A percentile compares a stretch with the other conserved stretches of the same genome.
Evolutionary conservation across 2,329 filamentous ascomycete genomes (phyloP).

Genomic region (Curvularia hawaiiensis): DNA sequence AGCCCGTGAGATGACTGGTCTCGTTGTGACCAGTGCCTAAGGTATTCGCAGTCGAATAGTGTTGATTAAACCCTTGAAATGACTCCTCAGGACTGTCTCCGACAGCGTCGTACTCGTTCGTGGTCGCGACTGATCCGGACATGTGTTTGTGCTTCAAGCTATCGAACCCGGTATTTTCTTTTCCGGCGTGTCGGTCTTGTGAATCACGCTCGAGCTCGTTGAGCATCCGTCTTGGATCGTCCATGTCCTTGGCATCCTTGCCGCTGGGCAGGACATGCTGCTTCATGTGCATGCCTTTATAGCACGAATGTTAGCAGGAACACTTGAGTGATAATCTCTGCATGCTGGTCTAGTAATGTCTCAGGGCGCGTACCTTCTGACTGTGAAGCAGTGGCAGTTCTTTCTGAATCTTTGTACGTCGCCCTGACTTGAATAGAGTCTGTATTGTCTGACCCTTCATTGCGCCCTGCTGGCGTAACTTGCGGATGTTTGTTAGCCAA

Average conservation of each 20-base stretch:
- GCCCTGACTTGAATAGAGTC: background rate
- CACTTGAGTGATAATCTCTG: background rate
- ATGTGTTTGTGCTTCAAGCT: background rate
- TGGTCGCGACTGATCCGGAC: background rate
- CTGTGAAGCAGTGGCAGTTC: background rate
- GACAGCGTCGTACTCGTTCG: background rate
- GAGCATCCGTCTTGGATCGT: background rate
- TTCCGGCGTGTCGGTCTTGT: background rate
- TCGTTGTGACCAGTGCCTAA: background rate
- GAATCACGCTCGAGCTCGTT: background rate
- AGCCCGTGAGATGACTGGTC: background rate
- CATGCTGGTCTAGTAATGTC: background rate
- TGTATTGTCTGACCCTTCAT: background rate
- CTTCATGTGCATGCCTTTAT: background rate
- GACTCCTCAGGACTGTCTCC: slow-evolving; percentile 5
- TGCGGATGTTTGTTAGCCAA: background rate
- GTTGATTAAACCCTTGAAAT: slow-evolving; percentile 13
- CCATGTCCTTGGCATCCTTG: background rate
- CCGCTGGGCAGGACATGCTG: background rate
- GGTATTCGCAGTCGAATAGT: background rate
- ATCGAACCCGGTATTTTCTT: background rate
- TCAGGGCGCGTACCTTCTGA: background rate
- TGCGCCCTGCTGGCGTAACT: background rate
- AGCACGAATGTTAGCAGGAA: background rate
- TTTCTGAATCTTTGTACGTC: background rate